Evolutionary conservation across 257 asterid species (phyloP).

Genomic region (Coffea canephora): DNA sequence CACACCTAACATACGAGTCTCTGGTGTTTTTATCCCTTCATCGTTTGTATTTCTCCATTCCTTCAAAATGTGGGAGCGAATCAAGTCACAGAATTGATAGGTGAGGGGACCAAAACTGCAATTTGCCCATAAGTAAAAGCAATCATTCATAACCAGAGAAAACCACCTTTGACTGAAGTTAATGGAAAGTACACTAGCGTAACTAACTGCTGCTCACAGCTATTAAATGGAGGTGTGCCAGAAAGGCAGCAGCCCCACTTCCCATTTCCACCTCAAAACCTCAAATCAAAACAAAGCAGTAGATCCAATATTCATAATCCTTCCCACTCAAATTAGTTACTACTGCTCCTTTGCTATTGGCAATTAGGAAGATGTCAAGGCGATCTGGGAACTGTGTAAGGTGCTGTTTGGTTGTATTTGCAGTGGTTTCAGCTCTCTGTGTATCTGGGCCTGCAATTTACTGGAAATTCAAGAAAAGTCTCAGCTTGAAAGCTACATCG

Average conservation of each 20-base stretch:
- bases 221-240: no score
- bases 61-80: no score
- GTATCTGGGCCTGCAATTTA: slow-evolving; percentile 95
- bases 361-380: slow-evolving; percentile 61
- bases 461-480: slow-evolving; percentile 79
- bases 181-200: background rate
- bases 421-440: slow-evolving; percentile 91
- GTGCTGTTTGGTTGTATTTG: slow-evolving; percentile 86
- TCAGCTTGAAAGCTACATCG: slow-evolving; percentile 47
- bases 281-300: background rate
- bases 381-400: slow-evolving; percentile 80
- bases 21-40: no score
- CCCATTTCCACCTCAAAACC: background rate
- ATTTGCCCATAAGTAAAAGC: no score
- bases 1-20: no score
- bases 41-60: no score
- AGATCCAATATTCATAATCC: background rate
- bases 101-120: no score
- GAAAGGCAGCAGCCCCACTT: background rate
- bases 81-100: no score
- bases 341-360: background rate
- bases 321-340: background rate
- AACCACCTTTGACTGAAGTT: background rate
- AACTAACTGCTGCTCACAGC: no score
- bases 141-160: no score